These are phyloP conservation scores for Aspergillus spinulosporus DNA, from an alignment of 2,329 filamentous ascomycete species.

Conservation along the genomic window DNA sequence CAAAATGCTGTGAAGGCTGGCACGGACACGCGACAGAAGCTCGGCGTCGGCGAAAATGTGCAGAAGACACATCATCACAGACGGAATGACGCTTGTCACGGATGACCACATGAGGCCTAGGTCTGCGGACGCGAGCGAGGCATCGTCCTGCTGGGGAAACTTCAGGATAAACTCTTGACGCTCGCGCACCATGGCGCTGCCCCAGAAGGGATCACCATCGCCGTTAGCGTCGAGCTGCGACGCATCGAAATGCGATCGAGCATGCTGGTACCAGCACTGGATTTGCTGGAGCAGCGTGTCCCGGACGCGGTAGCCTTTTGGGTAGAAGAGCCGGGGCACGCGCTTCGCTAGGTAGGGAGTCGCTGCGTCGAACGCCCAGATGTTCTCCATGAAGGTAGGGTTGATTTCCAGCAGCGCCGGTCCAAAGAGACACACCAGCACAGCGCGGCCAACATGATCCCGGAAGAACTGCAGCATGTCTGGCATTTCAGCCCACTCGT, in stretches of 20 bases:
- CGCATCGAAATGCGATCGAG: not conserved
- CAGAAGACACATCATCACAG: not conserved
- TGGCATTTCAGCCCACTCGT: not conserved
- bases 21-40: not conserved
- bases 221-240: not conserved
- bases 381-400: not conserved
- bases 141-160: not conserved
- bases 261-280: not conserved
- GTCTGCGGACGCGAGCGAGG: not conserved
- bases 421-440: not conserved
- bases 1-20: not conserved
- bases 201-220: not conserved
- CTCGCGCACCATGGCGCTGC: not conserved
- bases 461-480: not conserved
- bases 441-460: not conserved
- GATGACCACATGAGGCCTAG: not conserved
- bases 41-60: not conserved
- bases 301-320: not conserved
- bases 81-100: not conserved
- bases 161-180: not conserved
- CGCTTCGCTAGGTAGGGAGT: not conserved
- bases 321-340: not conserved
- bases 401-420: not conserved
- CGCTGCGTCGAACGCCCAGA: not conserved
- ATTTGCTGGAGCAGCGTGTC: not conserved